Conservation (phyloP, 176 grass and related monocot genomes). For the Triticum urartu region DNA sequence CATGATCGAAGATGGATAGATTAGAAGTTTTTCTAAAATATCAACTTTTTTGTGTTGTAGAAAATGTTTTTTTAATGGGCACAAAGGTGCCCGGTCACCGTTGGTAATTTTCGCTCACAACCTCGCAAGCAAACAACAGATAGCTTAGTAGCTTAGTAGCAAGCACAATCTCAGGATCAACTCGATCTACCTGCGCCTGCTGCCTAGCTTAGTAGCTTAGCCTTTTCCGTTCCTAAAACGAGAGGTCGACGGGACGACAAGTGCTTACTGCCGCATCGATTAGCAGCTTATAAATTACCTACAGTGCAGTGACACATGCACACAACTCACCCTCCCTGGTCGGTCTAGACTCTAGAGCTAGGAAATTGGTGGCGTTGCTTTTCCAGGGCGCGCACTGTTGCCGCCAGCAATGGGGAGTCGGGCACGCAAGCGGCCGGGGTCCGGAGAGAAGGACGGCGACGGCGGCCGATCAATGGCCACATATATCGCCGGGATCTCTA, state of each 20-base stretch:
- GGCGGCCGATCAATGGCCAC: not conserved
- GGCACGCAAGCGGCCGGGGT: not conserved
- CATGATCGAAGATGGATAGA: too few relatives aligned
- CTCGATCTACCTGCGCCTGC: not conserved
- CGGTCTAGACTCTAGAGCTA: not conserved
- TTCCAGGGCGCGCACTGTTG: not conserved
- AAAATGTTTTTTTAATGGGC: too few relatives aligned
- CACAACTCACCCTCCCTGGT: not conserved
- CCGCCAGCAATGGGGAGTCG: conserved; percentile 3
- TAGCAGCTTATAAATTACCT: not conserved
- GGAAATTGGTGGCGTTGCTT: not conserved
- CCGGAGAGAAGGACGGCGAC: conserved; percentile 10
- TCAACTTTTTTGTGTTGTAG: too few relatives aligned
- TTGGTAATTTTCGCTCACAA: not conserved
- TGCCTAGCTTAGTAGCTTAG: not conserved
- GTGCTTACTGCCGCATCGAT: not conserved
- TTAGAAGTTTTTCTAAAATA: too few relatives aligned
- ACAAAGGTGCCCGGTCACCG: too few relatives aligned
- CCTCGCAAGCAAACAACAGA: not conserved
- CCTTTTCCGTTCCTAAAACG: not conserved
- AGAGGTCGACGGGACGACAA: not conserved
- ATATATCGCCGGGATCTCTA: not conserved
- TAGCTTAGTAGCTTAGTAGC: too few relatives aligned
- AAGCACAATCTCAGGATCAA: not conserved
- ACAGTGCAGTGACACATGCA: conserved; percentile 1